These are phyloP conservation scores for Oryza meyeriana DNA, from an alignment of 176 grass and related monocot species.

Conservation along the genomic window DNA sequence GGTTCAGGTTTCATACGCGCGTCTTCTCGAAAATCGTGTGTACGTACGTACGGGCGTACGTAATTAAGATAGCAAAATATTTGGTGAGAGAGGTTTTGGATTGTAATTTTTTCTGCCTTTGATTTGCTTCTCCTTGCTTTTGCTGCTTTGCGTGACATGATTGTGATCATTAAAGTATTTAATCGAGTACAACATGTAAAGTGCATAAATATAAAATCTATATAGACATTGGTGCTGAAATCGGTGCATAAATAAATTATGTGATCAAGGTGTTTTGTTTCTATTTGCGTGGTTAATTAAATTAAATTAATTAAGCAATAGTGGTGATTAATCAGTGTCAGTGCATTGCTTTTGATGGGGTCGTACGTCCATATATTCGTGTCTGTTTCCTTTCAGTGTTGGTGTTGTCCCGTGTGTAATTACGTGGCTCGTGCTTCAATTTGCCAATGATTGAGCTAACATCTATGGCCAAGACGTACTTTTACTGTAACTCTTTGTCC, in stretches of 20 bases:
- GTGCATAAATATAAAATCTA: background rate
- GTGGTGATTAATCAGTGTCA: conserved; percentile 16
- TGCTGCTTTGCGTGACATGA: background rate
- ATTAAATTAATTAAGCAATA: conserved; percentile 22
- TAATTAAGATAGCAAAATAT: background rate
- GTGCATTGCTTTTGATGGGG: background rate
- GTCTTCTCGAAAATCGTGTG: background rate
- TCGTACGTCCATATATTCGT: background rate
- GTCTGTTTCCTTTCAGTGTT: conserved; percentile 6
- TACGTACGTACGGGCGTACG: background rate
- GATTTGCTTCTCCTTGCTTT: background rate
- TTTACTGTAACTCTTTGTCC: background rate
- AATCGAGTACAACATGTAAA: conserved; percentile 15
- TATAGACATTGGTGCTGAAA: background rate
- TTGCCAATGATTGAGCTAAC: conserved; percentile 24
- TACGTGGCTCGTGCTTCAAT: conserved; percentile 18
- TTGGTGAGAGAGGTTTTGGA: background rate
- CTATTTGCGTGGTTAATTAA: conserved; percentile 22
- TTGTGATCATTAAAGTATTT: background rate
- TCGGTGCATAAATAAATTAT: background rate
- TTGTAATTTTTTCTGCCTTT: background rate
- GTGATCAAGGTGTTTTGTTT: background rate
- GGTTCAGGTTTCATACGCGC: background rate
- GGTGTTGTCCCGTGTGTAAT: conserved; percentile 4
- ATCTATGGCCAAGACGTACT: background rate